Percentiles rank a stretch among this genome's conserved stretches.
Conservation (phyloP, 441 rosid genomes). For the Gossypium aridum region DNA sequence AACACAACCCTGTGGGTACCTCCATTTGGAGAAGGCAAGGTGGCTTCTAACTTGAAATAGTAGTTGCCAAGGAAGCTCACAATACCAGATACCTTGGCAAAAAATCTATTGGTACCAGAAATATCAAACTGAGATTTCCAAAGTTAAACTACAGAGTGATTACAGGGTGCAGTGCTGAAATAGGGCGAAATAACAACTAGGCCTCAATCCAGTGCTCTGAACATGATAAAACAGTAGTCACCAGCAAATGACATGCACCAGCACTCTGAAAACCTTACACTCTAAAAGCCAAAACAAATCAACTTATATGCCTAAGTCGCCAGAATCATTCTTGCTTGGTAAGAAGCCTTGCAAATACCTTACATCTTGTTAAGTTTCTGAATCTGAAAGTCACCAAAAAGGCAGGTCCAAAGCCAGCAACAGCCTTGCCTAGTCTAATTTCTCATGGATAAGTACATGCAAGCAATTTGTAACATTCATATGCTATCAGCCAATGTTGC, state of each 20-base stretch:
- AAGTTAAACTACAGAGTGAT: neutral
- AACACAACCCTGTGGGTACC: neutral
- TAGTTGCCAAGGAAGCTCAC: slow-evolving; percentile 5
- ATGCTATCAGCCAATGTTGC: neutral
- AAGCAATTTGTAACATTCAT: neutral
- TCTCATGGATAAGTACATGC: neutral
- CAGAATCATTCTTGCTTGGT: neutral
- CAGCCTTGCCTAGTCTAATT: neutral
- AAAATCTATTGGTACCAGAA: neutral
- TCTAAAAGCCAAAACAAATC: neutral
- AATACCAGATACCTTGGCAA: neutral
- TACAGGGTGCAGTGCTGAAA: neutral
- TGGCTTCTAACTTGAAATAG: neutral
- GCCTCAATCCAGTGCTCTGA: neutral
- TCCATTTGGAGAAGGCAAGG: neutral
- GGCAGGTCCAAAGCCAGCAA: neutral
- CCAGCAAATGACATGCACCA: neutral
- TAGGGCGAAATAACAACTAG: neutral
- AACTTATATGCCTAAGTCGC: neutral
- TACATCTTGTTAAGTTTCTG: neutral
- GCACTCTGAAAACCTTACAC: neutral
- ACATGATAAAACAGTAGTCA: neutral
- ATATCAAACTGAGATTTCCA: neutral
- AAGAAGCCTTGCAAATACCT: neutral
- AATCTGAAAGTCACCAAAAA: neutral